phyloP scores from a whole-genome alignment of 2,329 filamentous ascomycete species.

The Pseudocercospora macadamiae region DNA sequence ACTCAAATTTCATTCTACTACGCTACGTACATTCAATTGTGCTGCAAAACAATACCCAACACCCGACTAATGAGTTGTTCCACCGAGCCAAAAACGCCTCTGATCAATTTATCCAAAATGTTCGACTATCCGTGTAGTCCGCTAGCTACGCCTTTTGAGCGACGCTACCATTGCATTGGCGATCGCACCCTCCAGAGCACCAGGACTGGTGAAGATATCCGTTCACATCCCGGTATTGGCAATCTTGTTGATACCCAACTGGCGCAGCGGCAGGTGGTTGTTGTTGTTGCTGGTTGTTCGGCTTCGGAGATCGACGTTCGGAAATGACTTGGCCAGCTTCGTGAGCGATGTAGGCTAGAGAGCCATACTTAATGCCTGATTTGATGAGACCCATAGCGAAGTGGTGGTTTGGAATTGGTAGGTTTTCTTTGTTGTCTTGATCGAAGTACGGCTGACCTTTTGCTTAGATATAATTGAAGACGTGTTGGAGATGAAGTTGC shows the following conservation, averaged over 20 bases:
- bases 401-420: neutral
- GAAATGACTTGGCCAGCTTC: constrained; percentile 2
- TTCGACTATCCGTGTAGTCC: too few relatives aligned
- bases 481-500: neutral
- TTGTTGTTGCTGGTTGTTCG: constrained; percentile 1
- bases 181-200: constrained; percentile 11
- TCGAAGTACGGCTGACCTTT: neutral
- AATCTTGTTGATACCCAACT: neutral
- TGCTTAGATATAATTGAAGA: neutral
- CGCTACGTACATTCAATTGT: too few relatives aligned
- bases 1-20: too few relatives aligned
- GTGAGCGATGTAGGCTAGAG: constrained; percentile 13
- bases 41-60: too few relatives aligned
- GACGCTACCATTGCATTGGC: constrained; percentile 7
- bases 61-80: too few relatives aligned
- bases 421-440: neutral
- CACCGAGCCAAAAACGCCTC: too few relatives aligned
- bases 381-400: constrained; percentile 13
- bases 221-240: neutral
- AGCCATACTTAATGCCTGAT: constrained; percentile 16
- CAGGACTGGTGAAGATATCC: constrained; percentile 15
- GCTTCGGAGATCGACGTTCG: neutral
- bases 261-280: neutral
- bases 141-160: neutral
- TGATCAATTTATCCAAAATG: too few relatives aligned